These are phyloP conservation scores for Aechmea fasciata DNA, from an alignment of 176 grass and related monocot species.

Conservation along the genomic window DNA sequence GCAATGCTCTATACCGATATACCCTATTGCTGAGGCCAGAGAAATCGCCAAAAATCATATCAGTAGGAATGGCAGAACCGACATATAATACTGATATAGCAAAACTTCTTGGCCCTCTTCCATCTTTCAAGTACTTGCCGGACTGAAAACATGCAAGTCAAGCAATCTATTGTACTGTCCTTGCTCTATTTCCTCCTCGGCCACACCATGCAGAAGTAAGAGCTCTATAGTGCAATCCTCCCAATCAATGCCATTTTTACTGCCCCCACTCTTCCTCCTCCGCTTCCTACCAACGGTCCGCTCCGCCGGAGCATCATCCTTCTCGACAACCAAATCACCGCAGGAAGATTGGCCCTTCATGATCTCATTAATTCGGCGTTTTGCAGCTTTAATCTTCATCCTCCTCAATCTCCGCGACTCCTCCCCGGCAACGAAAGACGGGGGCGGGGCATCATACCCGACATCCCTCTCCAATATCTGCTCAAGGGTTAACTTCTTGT, in stretches of 20 bases:
- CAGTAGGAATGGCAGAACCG: not conserved
- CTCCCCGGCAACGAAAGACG: constrained; percentile 51
- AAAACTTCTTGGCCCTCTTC: constrained; percentile 5
- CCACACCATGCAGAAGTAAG: constrained; percentile 56
- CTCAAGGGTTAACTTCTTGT: constrained; percentile 39
- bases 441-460: constrained; percentile 73
- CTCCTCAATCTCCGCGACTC: constrained; percentile 46
- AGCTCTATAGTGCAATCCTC: constrained; percentile 82
- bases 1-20: not conserved
- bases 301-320: constrained; percentile 11
- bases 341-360: constrained; percentile 33
- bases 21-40: not conserved
- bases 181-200: constrained; percentile 78
- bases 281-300: constrained; percentile 6
- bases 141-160: constrained; percentile 56
- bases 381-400: constrained; percentile 72
- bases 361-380: constrained; percentile 52
- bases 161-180: constrained; percentile 84
- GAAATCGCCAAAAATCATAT: not conserved
- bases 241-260: constrained; percentile 53
- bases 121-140: constrained; percentile 15
- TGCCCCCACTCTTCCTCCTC: constrained; percentile 18
- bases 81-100: not conserved
- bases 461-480: constrained; percentile 47
- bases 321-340: not conserved